Percentiles rank a stretch among this genome's conserved stretches.
phyloP scores from a whole-genome alignment of 495 filamentous ascomycete species.

The Penicillium lagena region DNA sequence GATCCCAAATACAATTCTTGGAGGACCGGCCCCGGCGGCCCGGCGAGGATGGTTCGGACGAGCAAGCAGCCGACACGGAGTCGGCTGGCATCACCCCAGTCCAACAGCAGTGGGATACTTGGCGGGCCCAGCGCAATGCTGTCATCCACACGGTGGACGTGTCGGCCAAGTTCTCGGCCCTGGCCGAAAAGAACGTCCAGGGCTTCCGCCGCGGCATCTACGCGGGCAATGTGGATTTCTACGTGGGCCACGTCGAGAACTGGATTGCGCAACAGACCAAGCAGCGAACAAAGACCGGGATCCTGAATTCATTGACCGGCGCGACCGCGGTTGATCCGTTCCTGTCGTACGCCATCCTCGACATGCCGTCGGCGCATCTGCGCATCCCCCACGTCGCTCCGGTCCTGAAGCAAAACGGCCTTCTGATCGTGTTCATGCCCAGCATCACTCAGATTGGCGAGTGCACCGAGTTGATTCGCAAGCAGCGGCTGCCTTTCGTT shows the following conservation, averaged over 20 bases:
- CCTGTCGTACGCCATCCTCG: conserved; percentile 60
- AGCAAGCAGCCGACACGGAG: not conserved
- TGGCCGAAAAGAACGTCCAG: conserved; percentile 53
- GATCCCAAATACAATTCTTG: conserved; percentile 32
- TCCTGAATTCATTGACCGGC: conserved; percentile 10
- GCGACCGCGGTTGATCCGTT: conserved; percentile 42
- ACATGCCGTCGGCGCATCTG: conserved; percentile 56
- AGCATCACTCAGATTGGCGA: conserved; percentile 69
- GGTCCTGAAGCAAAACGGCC: conserved; percentile 54
- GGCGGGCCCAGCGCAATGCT: conserved; percentile 50
- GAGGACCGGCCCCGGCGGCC: conserved; percentile 19
- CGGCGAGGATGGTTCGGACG: conserved; percentile 11
- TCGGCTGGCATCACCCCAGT: conserved; percentile 4
- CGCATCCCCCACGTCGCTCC: conserved; percentile 52
- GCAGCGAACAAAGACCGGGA: conserved; percentile 17
- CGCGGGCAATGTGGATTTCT: conserved; percentile 58
- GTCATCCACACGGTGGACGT: conserved; percentile 68
- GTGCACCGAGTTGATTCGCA: conserved; percentile 47
- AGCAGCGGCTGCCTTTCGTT: conserved; percentile 45
- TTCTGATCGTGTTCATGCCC: conserved; percentile 64
- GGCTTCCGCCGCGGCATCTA: conserved; percentile 69
- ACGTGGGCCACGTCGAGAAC: conserved; percentile 56
- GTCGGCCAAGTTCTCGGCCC: conserved; percentile 47
- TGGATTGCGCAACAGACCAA: conserved; percentile 51
- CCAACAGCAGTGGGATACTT: conserved; percentile 34